Percentiles rank a stretch among this genome's conserved stretches.
Evolutionary conservation across 805 yeast species (phyloP).

Genomic region (Scheffersomyces ergatensis): DNA sequence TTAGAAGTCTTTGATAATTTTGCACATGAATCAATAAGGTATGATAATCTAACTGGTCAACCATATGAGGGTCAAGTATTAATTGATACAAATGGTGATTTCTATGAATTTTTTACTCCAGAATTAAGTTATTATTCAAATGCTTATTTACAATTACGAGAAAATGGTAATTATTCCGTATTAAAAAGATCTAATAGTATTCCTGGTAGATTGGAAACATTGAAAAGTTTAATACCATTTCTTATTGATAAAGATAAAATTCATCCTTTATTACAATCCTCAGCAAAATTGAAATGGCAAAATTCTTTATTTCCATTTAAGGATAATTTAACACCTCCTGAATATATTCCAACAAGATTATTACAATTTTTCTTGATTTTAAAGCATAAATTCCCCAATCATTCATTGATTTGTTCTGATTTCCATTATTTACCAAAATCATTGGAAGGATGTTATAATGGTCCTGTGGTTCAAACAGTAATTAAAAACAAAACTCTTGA

Average conservation of each 20-base stretch:
- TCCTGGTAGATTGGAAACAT: constrained; percentile 20
- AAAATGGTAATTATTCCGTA: constrained; percentile 40
- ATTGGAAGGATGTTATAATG: constrained; percentile 53
- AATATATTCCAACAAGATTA: constrained; percentile 78
- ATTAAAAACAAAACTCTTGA: constrained; percentile 66
- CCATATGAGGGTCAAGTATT: constrained; percentile 80
- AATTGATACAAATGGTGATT: constrained; percentile 70
- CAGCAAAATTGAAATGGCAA: constrained; percentile 36
- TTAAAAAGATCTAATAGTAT: constrained; percentile 20
- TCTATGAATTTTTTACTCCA: constrained; percentile 68
- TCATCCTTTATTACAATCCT: constrained; percentile 63
- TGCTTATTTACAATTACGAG: constrained; percentile 55
- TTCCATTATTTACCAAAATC: constrained; percentile 51
- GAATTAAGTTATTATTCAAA: constrained; percentile 56
- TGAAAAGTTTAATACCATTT: constrained; percentile 28
- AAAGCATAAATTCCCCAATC: constrained; percentile 68
- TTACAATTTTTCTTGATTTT: constrained; percentile 63
- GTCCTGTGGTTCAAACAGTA: constrained; percentile 82
- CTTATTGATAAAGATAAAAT: constrained; percentile 25
- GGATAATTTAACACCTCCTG: constrained; percentile 67
- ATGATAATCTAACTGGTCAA: constrained; percentile 61
- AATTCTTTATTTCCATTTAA: constrained; percentile 62
- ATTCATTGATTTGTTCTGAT: constrained; percentile 71
- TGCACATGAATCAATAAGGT: constrained; percentile 77
- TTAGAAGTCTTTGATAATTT: constrained; percentile 83